Evolutionary conservation across 1,139 yeast species (phyloP).

Genomic region (Saccharomycopsis hybrid): DNA sequence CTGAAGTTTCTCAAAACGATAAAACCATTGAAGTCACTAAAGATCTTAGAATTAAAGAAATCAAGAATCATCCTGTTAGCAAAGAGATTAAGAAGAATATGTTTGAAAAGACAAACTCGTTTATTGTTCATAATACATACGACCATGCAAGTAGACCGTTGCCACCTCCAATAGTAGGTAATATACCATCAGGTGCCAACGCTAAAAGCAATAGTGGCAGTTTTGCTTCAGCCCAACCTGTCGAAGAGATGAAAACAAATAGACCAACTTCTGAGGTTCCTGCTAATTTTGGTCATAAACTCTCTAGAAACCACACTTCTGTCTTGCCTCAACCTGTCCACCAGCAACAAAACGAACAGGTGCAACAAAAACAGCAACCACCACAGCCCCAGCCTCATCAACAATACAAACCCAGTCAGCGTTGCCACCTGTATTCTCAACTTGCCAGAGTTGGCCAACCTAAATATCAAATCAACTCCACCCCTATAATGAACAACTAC

Average conservation of each 20-base stretch:
- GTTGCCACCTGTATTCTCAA: not conserved
- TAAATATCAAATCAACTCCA: slow-evolving; percentile 12
- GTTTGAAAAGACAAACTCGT: not conserved
- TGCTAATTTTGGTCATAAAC: too few relatives aligned
- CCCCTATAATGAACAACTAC: slow-evolving; percentile 14
- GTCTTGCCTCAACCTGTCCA: not conserved
- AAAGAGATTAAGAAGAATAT: too few relatives aligned
- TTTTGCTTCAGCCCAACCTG: too few relatives aligned
- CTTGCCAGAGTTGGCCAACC: not conserved
- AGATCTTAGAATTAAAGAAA: too few relatives aligned
- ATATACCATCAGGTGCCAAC: not conserved
- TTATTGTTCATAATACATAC: slow-evolving; percentile 3
- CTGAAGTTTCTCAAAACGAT: too few relatives aligned
- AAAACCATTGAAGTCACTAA: too few relatives aligned
- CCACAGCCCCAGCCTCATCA: slow-evolving; percentile 4
- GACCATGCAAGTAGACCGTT: slow-evolving; percentile 2
- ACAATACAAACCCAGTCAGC: not conserved
- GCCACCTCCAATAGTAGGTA: slow-evolving; percentile 7
- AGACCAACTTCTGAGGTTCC: too few relatives aligned
- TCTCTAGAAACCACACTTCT: too few relatives aligned
- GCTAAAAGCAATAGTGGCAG: not conserved
- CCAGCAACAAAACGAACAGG: not conserved
- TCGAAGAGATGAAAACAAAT: too few relatives aligned
- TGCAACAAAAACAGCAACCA: not conserved
- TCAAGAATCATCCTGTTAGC: too few relatives aligned